Evolutionary conservation across 1,284 basidiomycete species (phyloP), one percentile per base, ranked within the genome.

Genomic region (Moesziomyces globuligerus): DNA sequence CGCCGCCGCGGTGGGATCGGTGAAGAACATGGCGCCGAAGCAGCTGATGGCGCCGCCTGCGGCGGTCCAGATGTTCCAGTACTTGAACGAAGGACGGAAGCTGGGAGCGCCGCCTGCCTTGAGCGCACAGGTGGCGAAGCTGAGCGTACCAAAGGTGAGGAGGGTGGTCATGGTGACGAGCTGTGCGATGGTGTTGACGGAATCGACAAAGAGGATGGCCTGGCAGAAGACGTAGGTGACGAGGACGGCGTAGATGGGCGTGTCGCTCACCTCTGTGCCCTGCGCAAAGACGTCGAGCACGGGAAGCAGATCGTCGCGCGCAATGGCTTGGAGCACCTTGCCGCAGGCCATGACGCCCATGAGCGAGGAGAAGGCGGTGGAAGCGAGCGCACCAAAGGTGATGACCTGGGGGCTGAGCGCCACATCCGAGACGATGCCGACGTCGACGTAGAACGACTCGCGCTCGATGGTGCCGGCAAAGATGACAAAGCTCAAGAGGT

Each of bases 61-160:
- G 7, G 76, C 79, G 7, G 80, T 81, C 75, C 76, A 81, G n/a
- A 81, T 81, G 52, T 81, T 81, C 70, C 72, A 81, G 64, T 81
- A 81, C 42, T 76, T 74, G 73, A 81, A 81, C n/a, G 78, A 81
- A 0, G 80, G 80, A 11, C 80, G 73, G 54, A 81, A 81, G 43
- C 74, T 77, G 3, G 80, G 80, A 15, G 79, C 79, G n/a, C 80
- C 80, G 26, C 80, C 80, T 15, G 80, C 80, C 39, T 81, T 81
- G 48, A 81, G 72, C 7, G 80, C 79, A 36, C 75, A 73, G 6
- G 76, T 79, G n/a, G 80, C 80, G 20, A 79, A 78, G 44, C 69
- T 68, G 32, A 81, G 74, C 21, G 74, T 74, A n/a, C 74, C 80
- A 51, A 81, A 81, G 26, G 79, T 81, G 26, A 81, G 74, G 28